Conservation (phyloP, 2,329 filamentous ascomycete species). For the Nigrospora sphaerica region DNA sequence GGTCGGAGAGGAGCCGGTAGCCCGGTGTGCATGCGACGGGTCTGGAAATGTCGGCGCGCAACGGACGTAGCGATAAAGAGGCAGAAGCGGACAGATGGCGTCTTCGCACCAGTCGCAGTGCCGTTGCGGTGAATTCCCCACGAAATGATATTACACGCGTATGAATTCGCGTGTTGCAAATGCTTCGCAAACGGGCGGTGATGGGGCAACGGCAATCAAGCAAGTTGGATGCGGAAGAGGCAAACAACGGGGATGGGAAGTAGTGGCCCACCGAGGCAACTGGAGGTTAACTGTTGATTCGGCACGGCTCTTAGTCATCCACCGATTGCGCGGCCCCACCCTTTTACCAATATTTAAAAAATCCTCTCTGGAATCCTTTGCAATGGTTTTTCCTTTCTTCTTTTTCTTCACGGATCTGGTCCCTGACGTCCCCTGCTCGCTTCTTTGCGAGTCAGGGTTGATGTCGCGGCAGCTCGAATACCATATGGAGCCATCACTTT, state of each 20-base stretch:
- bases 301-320: too few species aligned
- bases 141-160: too few species aligned
- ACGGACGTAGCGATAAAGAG: not conserved
- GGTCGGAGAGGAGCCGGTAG: too few species aligned
- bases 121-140: not conserved
- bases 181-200: too few species aligned
- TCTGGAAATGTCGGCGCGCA: not conserved
- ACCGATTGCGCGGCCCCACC: not conserved
- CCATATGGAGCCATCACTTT: conserved; percentile 66
- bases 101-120: too few species aligned
- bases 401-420: conserved; percentile 65
- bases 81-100: too few species aligned
- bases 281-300: too few species aligned
- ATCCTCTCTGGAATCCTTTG: conserved; percentile 7
- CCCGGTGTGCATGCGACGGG: not conserved
- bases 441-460: conserved; percentile 51
- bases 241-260: not conserved
- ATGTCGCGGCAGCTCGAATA: conserved; percentile 74
- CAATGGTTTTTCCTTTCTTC: conserved; percentile 26
- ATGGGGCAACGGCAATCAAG: too few species aligned
- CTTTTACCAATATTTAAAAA: conserved; percentile 6
- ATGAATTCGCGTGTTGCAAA: too few species aligned
- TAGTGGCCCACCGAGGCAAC: not conserved
- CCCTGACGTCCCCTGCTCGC: conserved; percentile 47
- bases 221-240: too few species aligned